Evolutionary conservation across 345 rosid genomes (phyloP), one percentile per base, ranked within the genome.

Genomic region (Moricandia arvensis): DNA sequence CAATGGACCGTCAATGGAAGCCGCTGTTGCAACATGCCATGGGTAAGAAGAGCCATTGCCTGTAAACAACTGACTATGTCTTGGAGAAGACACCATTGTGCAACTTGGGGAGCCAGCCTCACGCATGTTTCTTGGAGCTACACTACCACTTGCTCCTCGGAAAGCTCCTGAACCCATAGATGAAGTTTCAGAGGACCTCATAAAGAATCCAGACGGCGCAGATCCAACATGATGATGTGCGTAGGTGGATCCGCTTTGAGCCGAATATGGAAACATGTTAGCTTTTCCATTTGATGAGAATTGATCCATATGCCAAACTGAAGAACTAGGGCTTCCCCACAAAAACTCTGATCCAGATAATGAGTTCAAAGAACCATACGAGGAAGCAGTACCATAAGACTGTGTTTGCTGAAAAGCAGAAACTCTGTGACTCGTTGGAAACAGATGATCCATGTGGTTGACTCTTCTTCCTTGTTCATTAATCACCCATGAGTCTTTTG

Each of bases 141-240:
- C 47, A 65, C 87, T 49, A 60, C 86, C 60, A 53, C 30, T 74
- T 74, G 80, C 71, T 59, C 88, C 87, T 53, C 84, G 76, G 21
- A 82, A 76, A 57, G 96, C 70, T 62, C 67, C 75, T 71, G 87
- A 87, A 67, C 78, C 83, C 83, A 80, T 78, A 71, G 84, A 87
- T 27, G 96, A 87, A 69, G 85, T 49, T 66, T 90, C 94, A 7
- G 90, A 82, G 29, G 96, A 87, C 73, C 87, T 89, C 0, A 89
- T 82, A 61, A 84, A 85, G 82, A 86, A 83, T 31, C 90, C 93
- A 63, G 95, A 87, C 45, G 98, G 96, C 18, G 98, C 96, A 69
- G 98, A 93, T 69, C 98, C 93, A 24, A 90, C 88, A 64, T 88
- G 92, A 37, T 82, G 86, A n/a, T 84, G 90, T 43, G 31, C 4